Conservation (phyloP, 108 stramenopile genomes). For the Pseudonitzschia multistriata region DNA sequence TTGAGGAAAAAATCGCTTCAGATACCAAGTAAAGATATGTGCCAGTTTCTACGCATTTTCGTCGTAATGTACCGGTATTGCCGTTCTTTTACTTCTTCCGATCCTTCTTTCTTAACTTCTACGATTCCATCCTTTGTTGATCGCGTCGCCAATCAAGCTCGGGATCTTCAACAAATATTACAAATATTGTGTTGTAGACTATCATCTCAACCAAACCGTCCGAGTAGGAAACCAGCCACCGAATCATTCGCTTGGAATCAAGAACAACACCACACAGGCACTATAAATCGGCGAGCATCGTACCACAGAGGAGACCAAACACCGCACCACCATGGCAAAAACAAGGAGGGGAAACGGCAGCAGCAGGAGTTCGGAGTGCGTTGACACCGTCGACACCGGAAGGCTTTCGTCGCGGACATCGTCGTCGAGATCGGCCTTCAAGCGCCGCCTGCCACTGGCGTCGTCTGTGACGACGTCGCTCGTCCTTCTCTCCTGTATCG, state of each 20-base stretch:
- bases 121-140: background rate
- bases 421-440: background rate
- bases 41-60: constrained; percentile 5
- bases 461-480: background rate
- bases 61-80: background rate
- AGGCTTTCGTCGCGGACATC: background rate
- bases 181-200: background rate
- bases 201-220: background rate
- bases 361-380: constrained; percentile 5
- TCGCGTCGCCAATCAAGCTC: background rate
- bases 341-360: background rate
- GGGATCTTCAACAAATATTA: background rate
- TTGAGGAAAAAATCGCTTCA: background rate
- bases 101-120: too few species aligned
- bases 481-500: background rate
- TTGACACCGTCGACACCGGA: constrained; percentile 4
- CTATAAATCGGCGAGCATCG: too few species aligned
- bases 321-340: background rate
- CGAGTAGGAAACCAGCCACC: background rate
- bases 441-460: background rate
- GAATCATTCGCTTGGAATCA: background rate
- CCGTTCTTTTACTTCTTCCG: constrained; percentile 4
- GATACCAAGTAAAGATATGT: background rate
- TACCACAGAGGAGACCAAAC: background rate
- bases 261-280: background rate